phyloP scores from a whole-genome alignment of 2,329 filamentous ascomycete genomes.

The Apiospora hydei region DNA sequence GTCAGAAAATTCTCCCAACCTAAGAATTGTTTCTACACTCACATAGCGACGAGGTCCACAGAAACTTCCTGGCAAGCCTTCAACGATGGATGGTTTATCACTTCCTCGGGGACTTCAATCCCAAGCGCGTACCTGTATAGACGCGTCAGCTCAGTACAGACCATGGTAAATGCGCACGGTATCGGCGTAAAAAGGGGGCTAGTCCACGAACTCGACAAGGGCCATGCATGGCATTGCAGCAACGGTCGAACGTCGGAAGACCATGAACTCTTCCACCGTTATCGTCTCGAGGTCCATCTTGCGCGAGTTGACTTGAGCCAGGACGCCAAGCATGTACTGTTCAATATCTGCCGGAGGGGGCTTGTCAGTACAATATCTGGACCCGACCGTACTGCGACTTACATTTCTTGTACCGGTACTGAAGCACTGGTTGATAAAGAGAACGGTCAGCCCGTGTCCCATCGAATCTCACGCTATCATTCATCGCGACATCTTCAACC shows the following conservation, averaged over 20 bases:
- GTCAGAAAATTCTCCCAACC: no score
- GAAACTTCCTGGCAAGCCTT: slow-evolving; percentile 30
- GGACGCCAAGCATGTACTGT: slow-evolving; percentile 32
- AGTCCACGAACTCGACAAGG: slow-evolving; percentile 32
- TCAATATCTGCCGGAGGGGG: slow-evolving; percentile 8
- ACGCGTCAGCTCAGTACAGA: background rate
- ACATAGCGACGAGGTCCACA: slow-evolving; percentile 34
- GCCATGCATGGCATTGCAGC: slow-evolving; percentile 32
- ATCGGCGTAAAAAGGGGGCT: background rate
- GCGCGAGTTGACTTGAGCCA: slow-evolving; percentile 33
- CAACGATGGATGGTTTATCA: slow-evolving; percentile 33
- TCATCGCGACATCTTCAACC: background rate
- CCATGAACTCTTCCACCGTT: slow-evolving; percentile 34
- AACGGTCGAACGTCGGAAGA: slow-evolving; percentile 31
- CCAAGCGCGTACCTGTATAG: slow-evolving; percentile 9
- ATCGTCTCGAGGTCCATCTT: slow-evolving; percentile 24
- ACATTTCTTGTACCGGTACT: slow-evolving; percentile 29
- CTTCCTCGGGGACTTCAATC: slow-evolving; percentile 32
- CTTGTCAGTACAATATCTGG: background rate
- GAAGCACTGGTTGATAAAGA: slow-evolving; percentile 18
- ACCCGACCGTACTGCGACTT: background rate
- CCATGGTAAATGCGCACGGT: background rate
- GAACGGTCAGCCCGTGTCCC: background rate
- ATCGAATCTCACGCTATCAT: accelerated
- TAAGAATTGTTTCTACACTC: background rate